phyloP scores from a whole-genome alignment of 805 yeast species.

The Ogataea ramenticola region DNA sequence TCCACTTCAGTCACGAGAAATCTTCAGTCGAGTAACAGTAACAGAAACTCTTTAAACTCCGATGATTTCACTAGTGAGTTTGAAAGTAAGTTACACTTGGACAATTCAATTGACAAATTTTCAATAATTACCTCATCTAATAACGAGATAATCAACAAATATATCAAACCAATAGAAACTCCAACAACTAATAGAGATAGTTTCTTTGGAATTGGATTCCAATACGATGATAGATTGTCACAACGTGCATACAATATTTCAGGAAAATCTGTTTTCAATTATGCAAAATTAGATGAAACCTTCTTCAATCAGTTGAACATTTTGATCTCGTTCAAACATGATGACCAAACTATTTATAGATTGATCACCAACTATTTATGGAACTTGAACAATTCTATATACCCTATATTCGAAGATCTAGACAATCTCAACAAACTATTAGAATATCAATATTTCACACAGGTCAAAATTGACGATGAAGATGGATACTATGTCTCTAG shows the following conservation, averaged over 20 bases:
- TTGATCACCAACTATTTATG: slow-evolving; percentile 16
- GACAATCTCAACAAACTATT: slow-evolving; percentile 10
- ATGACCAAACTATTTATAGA: slow-evolving; percentile 21
- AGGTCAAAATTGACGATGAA: slow-evolving; percentile 12
- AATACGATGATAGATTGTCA: not conserved
- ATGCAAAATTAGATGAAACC: slow-evolving; percentile 16
- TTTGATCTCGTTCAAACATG: slow-evolving; percentile 19
- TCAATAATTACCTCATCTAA: not conserved
- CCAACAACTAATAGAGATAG: slow-evolving; percentile 2
- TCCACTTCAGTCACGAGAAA: not conserved
- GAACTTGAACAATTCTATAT: slow-evolving; percentile 13
- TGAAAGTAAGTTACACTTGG: not conserved
- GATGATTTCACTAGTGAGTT: slow-evolving; percentile 4
- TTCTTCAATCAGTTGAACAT: slow-evolving; percentile 10
- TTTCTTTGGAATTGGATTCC: slow-evolving; percentile 19
- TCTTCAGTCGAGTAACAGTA: not conserved
- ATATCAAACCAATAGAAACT: not conserved
- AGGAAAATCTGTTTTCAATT: not conserved
- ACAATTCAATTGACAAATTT: not conserved
- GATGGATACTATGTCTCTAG: not conserved
- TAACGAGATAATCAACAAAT: not conserved
- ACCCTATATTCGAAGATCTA: slow-evolving; percentile 18
- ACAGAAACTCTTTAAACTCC: slow-evolving; percentile 2
- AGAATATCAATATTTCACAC: slow-evolving; percentile 16
- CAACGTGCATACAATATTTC: not conserved